A percentile compares a stretch with the other conserved stretches of the same genome.
phyloP scores from a whole-genome alignment of 192 early-diverging fungal species.

The Coemansia sp. region DNA sequence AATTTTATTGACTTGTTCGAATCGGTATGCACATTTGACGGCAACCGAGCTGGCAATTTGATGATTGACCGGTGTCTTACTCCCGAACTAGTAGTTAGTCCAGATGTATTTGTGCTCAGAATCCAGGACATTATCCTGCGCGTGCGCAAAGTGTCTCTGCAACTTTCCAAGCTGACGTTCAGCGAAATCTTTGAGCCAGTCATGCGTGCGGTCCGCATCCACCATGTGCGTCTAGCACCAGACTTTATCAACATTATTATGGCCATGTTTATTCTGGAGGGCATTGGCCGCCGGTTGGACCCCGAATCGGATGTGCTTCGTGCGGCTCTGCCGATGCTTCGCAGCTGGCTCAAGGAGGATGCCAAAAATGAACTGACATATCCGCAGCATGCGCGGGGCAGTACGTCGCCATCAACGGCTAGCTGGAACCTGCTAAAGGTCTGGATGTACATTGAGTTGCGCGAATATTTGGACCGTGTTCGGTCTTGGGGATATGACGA shows the following conservation, averaged over 20 bases:
- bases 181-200: slow-evolving; percentile 76
- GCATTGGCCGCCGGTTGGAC: slow-evolving; percentile 87
- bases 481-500: slow-evolving; percentile 47
- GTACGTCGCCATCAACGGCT: slow-evolving; percentile 2
- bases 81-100: slow-evolving; percentile 67
- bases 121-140: slow-evolving; percentile 76
- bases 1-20: slow-evolving; percentile 93
- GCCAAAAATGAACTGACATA: slow-evolving; percentile 26
- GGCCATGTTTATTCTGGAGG: slow-evolving; percentile 89
- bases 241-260: slow-evolving; percentile 94
- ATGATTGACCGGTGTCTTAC: slow-evolving; percentile 85
- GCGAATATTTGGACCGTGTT: slow-evolving; percentile 42
- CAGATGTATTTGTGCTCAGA: slow-evolving; percentile 74
- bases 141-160: slow-evolving; percentile 67
- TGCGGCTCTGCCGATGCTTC: slow-evolving; percentile 69
- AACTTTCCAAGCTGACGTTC: slow-evolving; percentile 78
- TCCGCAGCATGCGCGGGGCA: slow-evolving; percentile 8
- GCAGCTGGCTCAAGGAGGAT: slow-evolving; percentile 54
- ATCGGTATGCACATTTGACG: slow-evolving; percentile 85
- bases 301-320: slow-evolving; percentile 89
- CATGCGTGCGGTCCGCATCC: slow-evolving; percentile 81
- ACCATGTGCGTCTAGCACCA: slow-evolving; percentile 91
- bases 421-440: slow-evolving; percentile 41
- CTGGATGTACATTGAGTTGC: slow-evolving; percentile 48
- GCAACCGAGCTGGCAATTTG: slow-evolving; percentile 71